Evolutionary conservation across 805 yeast genomes (phyloP).

Genomic region (Candida incommunis): DNA sequence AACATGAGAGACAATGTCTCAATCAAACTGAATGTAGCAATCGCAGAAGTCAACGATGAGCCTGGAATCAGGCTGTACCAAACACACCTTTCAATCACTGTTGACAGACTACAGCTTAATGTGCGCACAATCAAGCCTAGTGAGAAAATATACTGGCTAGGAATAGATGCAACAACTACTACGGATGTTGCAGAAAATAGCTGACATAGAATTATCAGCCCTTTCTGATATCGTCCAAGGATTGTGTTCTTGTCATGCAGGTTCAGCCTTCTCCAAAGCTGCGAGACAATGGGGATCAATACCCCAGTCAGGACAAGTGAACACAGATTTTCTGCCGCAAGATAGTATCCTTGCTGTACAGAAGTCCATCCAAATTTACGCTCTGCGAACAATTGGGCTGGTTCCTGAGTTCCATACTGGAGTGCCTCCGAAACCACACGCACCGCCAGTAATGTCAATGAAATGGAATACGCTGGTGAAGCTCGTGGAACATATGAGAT

Average conservation of each 20-base stretch:
- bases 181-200: not conserved
- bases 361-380: not conserved
- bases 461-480: not conserved
- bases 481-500: not conserved
- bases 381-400: not conserved
- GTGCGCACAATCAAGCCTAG: not conserved
- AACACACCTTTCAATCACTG: not conserved
- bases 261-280: not conserved
- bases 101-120: not conserved
- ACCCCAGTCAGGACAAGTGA: not conserved
- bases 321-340: not conserved
- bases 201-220: not conserved
- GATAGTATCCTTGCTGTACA: not conserved
- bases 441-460: not conserved
- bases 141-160: not conserved
- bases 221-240: not conserved
- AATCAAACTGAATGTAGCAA: not conserved
- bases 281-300: not conserved
- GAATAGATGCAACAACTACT: not conserved
- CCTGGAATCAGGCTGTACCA: not conserved
- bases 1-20: not conserved
- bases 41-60: not conserved
- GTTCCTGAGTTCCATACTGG: not conserved
- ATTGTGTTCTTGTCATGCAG: not conserved
- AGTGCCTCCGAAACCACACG: not conserved